These are phyloP conservation scores for Ophiorrhiza pumila DNA, from an alignment of 257 asterid genomes.

Conservation along the genomic window DNA sequence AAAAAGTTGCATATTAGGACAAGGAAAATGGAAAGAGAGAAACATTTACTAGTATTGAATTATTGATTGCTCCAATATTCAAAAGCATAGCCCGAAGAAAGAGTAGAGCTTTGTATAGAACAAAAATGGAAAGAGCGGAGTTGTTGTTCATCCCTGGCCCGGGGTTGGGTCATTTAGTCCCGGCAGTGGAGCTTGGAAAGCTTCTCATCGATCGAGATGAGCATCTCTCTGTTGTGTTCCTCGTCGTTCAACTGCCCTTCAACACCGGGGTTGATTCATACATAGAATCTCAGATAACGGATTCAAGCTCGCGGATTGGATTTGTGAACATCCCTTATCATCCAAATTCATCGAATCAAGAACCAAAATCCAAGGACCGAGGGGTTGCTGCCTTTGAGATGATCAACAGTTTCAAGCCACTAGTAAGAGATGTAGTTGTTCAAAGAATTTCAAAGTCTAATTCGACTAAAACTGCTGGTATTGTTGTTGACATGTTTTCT, in stretches of 20 bases:
- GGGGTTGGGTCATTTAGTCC: constrained; percentile 48
- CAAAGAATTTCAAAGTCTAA: neutral
- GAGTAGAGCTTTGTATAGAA: no score
- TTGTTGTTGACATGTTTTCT: constrained; percentile 50
- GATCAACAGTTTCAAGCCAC: constrained; percentile 24
- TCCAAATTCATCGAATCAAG: neutral
- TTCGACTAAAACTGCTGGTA: constrained; percentile 22
- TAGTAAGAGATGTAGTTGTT: constrained; percentile 31
- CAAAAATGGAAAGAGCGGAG: constrained; percentile 14
- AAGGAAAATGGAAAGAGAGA: no score
- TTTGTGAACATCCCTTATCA: constrained; percentile 31
- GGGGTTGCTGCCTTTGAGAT: neutral
- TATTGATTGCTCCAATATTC: no score
- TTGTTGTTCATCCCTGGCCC: constrained; percentile 52
- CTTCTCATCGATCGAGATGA: constrained; percentile 30
- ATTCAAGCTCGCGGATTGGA: constrained; percentile 18
- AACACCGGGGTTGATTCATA: constrained; percentile 8
- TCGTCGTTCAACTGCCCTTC: constrained; percentile 35
- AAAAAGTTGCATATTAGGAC: no score
- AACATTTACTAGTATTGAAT: no score
- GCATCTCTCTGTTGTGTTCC: constrained; percentile 37
- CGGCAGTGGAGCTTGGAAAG: constrained; percentile 51
- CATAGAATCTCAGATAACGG: constrained; percentile 5
- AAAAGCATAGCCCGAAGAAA: no score
- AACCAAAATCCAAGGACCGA: constrained; percentile 4